Evolutionary conservation across 495 filamentous ascomycete genomes (phyloP).

Genomic region (Penicillium manginii): DNA sequence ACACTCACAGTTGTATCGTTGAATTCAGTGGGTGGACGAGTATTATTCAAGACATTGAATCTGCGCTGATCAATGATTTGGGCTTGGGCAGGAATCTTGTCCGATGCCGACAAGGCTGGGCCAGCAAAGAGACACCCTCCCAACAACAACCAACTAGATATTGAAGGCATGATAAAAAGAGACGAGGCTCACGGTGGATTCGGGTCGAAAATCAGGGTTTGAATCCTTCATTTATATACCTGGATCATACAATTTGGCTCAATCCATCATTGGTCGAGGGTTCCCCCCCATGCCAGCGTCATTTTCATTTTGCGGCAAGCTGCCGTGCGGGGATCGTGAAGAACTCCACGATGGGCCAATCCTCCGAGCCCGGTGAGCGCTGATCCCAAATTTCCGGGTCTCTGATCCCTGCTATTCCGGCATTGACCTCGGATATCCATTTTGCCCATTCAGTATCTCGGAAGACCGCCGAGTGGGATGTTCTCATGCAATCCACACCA

Average conservation of each 20-base stretch:
- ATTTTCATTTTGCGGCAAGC: neutral
- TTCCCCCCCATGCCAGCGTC: neutral
- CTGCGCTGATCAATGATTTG: slow-evolving; percentile 21
- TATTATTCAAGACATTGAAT: slow-evolving; percentile 27
- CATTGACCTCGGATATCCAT: neutral
- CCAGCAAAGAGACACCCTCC: neutral
- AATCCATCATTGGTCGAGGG: neutral
- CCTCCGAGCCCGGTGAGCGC: neutral
- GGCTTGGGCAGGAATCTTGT: slow-evolving; percentile 21
- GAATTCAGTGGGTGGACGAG: slow-evolving; percentile 19
- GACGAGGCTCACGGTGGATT: neutral
- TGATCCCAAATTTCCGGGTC: neutral
- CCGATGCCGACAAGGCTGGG: neutral
- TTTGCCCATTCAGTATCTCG: neutral
- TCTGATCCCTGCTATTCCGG: neutral
- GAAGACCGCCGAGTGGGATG: neutral
- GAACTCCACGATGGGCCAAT: neutral
- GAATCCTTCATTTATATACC: neutral
- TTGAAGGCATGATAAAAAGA: slow-evolving; percentile 1
- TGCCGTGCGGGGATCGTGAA: neutral
- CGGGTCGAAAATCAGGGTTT: neutral
- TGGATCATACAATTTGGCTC: neutral
- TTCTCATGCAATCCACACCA: neutral
- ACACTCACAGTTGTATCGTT: slow-evolving; percentile 24
- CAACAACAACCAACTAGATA: neutral